A percentile compares a stretch with the other conserved stretches of the same genome.
These are phyloP conservation scores for Jaapia argillacea DNA, from an alignment of 768 basidiomycete genomes.

Conservation along the genomic window DNA sequence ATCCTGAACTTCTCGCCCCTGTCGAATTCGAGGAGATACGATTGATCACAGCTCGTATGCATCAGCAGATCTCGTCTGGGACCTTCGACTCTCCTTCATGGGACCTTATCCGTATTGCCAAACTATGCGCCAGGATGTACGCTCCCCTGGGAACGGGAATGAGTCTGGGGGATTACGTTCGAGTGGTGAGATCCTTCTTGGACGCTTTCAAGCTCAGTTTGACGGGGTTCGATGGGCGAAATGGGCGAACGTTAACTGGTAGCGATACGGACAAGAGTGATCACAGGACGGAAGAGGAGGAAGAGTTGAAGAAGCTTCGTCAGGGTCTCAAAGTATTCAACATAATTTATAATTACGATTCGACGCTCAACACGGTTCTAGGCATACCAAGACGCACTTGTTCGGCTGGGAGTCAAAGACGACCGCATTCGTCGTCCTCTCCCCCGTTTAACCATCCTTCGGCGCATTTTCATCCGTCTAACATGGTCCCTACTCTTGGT, in stretches of 20 bases:
- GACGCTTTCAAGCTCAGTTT: conserved; percentile 56
- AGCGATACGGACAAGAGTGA: conserved; percentile 8
- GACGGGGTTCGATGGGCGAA: conserved; percentile 14
- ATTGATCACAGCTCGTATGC: conserved; percentile 48
- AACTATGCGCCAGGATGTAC: conserved; percentile 73
- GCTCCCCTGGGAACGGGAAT: conserved; percentile 82
- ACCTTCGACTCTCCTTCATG: conserved; percentile 83
- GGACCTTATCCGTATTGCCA: conserved; percentile 65
- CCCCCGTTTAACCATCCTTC: conserved; percentile 39
- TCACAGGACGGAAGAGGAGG: conserved; percentile 10
- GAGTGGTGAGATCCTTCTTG: conserved; percentile 64
- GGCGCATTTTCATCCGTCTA: conserved; percentile 57
- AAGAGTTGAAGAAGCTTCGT: conserved; percentile 8
- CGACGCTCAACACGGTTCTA: conserved; percentile 17
- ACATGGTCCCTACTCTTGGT: conserved; percentile 54
- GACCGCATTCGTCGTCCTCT: conserved; percentile 71
- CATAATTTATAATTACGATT: conserved; percentile 51
- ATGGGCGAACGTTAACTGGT: conserved; percentile 3
- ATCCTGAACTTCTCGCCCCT: conserved; percentile 64
- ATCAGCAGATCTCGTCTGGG: conserved; percentile 61
- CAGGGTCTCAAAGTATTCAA: conserved; percentile 16
- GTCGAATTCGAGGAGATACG: conserved; percentile 54
- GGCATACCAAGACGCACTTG: conserved; percentile 69
- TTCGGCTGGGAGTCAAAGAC: conserved; percentile 66
- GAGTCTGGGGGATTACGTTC: conserved; percentile 77